phyloP scores from a whole-genome alignment of 306 rosid species.

The Coriaria nepalensis region DNA sequence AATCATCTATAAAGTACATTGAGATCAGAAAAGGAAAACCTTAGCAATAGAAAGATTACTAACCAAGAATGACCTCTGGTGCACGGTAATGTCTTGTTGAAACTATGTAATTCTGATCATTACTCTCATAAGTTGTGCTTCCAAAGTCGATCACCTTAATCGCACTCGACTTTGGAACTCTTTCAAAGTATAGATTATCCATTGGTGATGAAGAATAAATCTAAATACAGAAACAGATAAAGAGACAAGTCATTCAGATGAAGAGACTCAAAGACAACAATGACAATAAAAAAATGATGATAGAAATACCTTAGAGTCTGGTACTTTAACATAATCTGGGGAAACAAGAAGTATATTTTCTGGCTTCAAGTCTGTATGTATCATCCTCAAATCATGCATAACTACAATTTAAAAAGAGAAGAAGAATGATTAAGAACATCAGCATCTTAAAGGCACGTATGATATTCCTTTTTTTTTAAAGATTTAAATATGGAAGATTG shows the following conservation, averaged over 20 bases:
- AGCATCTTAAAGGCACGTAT: too few relatives aligned
- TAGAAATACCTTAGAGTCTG: constrained; percentile 33
- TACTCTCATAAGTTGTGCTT: constrained; percentile 36
- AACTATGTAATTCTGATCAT: constrained; percentile 38
- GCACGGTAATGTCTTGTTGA: constrained; percentile 46
- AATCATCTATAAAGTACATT: neutral
- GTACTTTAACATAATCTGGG: constrained; percentile 28
- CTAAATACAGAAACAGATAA: too few relatives aligned
- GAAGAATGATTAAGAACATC: too few relatives aligned
- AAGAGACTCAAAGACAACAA: too few relatives aligned
- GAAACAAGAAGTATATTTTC: constrained; percentile 9
- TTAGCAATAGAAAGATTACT: constrained; percentile 9
- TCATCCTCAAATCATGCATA: constrained; percentile 38
- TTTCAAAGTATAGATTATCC: constrained; percentile 34
- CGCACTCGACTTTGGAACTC: constrained; percentile 33
- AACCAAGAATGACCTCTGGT: constrained; percentile 45
- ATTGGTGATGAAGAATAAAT: too few relatives aligned
- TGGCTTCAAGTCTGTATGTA: constrained; percentile 43
- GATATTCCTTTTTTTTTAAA: too few relatives aligned
- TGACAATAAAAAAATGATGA: too few relatives aligned
- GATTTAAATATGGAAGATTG: too few relatives aligned
- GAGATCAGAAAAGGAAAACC: neutral
- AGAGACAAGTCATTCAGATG: too few relatives aligned
- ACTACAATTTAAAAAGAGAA: constrained; percentile 25
- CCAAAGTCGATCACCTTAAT: constrained; percentile 45